Percentiles rank a stretch among this genome's conserved stretches.
phyloP scores from a whole-genome alignment of 352 stramenopile species.

The Phytopythium vexans region DNA sequence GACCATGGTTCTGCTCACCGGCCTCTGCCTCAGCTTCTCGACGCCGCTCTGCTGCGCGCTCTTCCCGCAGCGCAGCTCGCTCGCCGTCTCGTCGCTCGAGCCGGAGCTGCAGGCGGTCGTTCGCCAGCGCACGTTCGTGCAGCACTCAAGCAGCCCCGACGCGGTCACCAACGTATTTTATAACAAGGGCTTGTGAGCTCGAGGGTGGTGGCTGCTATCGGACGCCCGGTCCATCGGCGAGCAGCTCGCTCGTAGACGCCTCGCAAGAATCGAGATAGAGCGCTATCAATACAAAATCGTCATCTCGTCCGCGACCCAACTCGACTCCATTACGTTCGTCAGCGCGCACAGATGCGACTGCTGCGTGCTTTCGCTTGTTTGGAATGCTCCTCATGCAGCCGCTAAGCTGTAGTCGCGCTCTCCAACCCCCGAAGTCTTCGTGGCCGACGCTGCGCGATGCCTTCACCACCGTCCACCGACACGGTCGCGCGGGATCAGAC shows the following conservation, averaged over 20 bases:
- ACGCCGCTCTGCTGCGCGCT: conserved; percentile 79
- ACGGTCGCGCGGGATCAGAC: conserved; percentile 80
- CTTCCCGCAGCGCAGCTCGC: conserved; percentile 77
- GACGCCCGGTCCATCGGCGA: too few species aligned
- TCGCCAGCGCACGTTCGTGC: conserved; percentile 35
- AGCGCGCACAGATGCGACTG: too few species aligned
- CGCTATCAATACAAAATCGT: background rate
- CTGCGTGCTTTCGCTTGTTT: background rate
- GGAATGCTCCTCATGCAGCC: background rate
- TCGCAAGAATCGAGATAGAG: background rate
- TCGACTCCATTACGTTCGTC: too few species aligned
- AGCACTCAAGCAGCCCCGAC: conserved; percentile 25
- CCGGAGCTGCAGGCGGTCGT: conserved; percentile 59
- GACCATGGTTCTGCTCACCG: conserved; percentile 70
- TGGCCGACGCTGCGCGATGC: background rate
- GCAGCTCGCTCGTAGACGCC: too few species aligned
- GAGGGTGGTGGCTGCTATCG: too few species aligned
- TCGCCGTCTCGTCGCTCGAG: conserved; percentile 55
- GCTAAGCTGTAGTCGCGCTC: background rate
- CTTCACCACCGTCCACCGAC: conserved; percentile 38
- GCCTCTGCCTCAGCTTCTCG: conserved; percentile 67
- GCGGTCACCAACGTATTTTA: conserved; percentile 63
- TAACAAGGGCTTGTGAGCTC: conserved; percentile 65
- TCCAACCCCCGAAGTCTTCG: background rate
- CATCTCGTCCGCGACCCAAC: too few species aligned